phyloP scores from a whole-genome alignment of 345 rosid genomes.

The Cochlearia excelsa region DNA sequence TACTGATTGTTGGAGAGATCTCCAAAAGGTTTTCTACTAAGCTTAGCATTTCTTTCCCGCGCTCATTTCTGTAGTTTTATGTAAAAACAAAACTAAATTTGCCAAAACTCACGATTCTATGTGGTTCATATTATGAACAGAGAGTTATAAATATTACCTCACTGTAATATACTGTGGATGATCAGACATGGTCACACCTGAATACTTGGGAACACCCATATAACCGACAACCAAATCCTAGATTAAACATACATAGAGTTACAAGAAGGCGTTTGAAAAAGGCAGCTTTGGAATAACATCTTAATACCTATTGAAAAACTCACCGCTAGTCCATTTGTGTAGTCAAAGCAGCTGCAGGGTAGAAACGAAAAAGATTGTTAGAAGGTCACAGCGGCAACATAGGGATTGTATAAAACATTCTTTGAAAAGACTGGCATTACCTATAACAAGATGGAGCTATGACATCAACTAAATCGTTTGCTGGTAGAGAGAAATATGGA shows the following conservation, averaged over 20 bases:
- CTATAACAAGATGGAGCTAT: conserved; percentile 98
- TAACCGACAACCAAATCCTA: conserved; percentile 97
- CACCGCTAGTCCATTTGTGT: conserved; percentile 94
- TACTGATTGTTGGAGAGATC: conserved; percentile 71
- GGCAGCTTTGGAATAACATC: neutral
- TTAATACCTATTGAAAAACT: conserved; percentile 38
- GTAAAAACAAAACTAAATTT: conserved; percentile 16
- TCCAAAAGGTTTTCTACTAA: conserved; percentile 77
- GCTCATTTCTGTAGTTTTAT: conserved; percentile 62
- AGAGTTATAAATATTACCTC: conserved; percentile 46
- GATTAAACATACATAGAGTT: conserved; percentile 12
- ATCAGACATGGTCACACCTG: conserved; percentile 82
- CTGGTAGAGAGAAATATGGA: conserved; percentile 97
- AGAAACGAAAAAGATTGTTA: conserved; percentile 19
- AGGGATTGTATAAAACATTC: neutral
- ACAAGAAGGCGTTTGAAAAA: conserved; percentile 19
- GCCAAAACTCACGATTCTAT: neutral
- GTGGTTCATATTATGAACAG: conserved; percentile 2
- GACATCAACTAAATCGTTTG: conserved; percentile 85
- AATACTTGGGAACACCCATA: conserved; percentile 95
- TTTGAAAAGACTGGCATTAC: conserved; percentile 37
- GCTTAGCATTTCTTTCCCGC: conserved; percentile 84
- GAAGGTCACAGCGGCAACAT: conserved; percentile 3
- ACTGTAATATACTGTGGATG: conserved; percentile 94
- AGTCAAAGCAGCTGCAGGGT: conserved; percentile 85